Percentiles rank a stretch among this genome's conserved stretches.
Conservation (phyloP, 2,329 filamentous ascomycete species). For the Moelleriella libera region DNA sequence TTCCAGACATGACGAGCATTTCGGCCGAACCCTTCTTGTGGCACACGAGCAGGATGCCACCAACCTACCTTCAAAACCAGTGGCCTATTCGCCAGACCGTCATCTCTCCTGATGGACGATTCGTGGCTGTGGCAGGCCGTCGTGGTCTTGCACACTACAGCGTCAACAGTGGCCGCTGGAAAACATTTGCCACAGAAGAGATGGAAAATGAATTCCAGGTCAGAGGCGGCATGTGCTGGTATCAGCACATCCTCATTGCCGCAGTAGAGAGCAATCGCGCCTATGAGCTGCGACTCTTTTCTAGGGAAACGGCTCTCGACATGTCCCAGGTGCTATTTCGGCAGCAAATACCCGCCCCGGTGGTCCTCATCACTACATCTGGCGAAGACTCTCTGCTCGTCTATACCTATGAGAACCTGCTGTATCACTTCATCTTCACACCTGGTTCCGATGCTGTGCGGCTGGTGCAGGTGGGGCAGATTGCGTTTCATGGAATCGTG, state of each 20-base stretch:
- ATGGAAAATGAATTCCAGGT: slow-evolving; percentile 87
- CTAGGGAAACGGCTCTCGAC: slow-evolving; percentile 68
- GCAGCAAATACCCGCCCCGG: slow-evolving; percentile 66
- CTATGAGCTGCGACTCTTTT: slow-evolving; percentile 84
- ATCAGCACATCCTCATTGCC: slow-evolving; percentile 86
- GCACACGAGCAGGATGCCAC: slow-evolving; percentile 81
- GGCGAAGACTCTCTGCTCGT: slow-evolving; percentile 91
- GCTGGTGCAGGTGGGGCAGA: slow-evolving; percentile 89
- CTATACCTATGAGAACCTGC: slow-evolving; percentile 90
- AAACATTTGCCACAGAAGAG: slow-evolving; percentile 70
- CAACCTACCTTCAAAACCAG: slow-evolving; percentile 74
- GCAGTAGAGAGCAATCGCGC: slow-evolving; percentile 76
- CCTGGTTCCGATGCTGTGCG: slow-evolving; percentile 54
- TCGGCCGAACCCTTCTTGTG: slow-evolving; percentile 88
- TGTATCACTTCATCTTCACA: slow-evolving; percentile 89
- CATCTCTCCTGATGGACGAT: slow-evolving; percentile 82
- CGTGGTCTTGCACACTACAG: slow-evolving; percentile 92
- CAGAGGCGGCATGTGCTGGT: slow-evolving; percentile 96
- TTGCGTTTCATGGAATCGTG: slow-evolving; percentile 93
- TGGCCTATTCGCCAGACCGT: slow-evolving; percentile 86
- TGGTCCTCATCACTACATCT: slow-evolving; percentile 79
- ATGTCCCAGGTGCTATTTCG: slow-evolving; percentile 58
- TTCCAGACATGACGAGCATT: slow-evolving; percentile 79
- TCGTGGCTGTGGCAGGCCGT: slow-evolving; percentile 89
- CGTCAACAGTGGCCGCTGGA: slow-evolving; percentile 87